Evolutionary conservation across 1,284 basidiomycete species (phyloP), one percentile per base, ranked within the genome.

Genomic region (Moniliophthora roreri): DNA sequence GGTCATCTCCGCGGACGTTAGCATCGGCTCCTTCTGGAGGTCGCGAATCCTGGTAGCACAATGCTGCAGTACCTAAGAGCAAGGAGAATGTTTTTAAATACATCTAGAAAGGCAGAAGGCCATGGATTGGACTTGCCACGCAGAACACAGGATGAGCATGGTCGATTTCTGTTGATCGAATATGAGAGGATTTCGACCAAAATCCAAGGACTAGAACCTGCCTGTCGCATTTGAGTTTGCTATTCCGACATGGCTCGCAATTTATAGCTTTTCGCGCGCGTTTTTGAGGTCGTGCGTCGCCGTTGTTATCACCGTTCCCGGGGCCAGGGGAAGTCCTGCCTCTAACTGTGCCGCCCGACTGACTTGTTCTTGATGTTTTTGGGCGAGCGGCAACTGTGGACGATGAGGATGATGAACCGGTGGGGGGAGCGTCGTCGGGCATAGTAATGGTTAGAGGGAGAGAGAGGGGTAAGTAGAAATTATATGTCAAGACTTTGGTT

Each of bases 181-280:
- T 6, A 32, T 61, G 57, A 50, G 45, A 56, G 28, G 18, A 50
- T 48, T 46, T 44, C 15, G 18, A 46, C 44, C 40, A 38, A 50
- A 42, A 48, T 26, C 44, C 40, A 50, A 3, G 35, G 4, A 39
- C 37, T 42, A 58, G 40, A 24, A 68, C 69, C 24, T 54, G 87
- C 87, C 88, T 83, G 69, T 90, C 89, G 73, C 89, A 91, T 71
- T 91, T 91, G 60, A 91, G 81, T 69, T 91, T 90, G 75, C 85
- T 88, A 63, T 84, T 86, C 64, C 89, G 80, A 70, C 89, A 91
- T 1, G 89, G 89, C 61, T 90, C 88, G 64, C 89, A 91, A 70
- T 91, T 91, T 63, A 91, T 89, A 16, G 89, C 87, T 64, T 91
- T 91, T 57, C 89, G 78, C 0, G 89, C 85, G 45, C 88, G 80